A percentile compares a stretch with the other conserved stretches of the same genome.
These are phyloP conservation scores for Colletotrichum limetticola DNA, from an alignment of 2,329 filamentous ascomycete species.

Conservation along the genomic window DNA sequence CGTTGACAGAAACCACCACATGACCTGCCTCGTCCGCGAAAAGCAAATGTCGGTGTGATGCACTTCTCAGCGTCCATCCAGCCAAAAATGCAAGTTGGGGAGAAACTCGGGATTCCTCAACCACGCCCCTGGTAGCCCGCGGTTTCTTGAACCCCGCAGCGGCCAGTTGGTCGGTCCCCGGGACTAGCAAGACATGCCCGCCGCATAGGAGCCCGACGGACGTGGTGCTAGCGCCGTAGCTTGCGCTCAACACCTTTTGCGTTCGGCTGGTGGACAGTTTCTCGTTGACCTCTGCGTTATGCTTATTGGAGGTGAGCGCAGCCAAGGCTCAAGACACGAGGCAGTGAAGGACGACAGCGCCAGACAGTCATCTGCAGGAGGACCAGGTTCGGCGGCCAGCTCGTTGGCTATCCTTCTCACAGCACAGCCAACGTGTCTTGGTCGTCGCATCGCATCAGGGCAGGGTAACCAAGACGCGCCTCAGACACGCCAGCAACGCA, in stretches of 20 bases:
- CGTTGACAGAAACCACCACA: constrained; percentile 20
- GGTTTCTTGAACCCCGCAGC: constrained; percentile 17
- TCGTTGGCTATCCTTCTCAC: constrained; percentile 6
- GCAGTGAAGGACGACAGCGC: constrained; percentile 1
- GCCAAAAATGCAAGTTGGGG: constrained; percentile 18
- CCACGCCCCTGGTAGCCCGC: constrained; percentile 13
- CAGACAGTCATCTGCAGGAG: constrained; percentile 13
- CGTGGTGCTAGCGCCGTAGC: constrained; percentile 16
- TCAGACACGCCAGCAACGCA: constrained; percentile 10
- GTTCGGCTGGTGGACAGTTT: not conserved
- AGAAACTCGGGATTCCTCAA: constrained; percentile 3
- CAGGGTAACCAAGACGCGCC: constrained; percentile 11
- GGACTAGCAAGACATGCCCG: constrained; percentile 6
- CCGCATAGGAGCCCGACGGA: not conserved
- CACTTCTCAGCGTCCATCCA: constrained; percentile 7
- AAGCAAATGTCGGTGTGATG: constrained; percentile 35
- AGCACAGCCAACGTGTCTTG: constrained; percentile 24
- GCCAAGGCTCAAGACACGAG: not conserved
- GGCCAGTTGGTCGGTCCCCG: not conserved
- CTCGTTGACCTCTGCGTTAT: constrained; percentile 12
- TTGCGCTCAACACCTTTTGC: constrained; percentile 4
- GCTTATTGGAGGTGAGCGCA: not conserved
- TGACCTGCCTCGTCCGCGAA: constrained; percentile 13
- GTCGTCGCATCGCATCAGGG: constrained; percentile 23
- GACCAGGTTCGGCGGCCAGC: not conserved